These are phyloP conservation scores for Moringa oleifera DNA, from an alignment of 345 rosid species.

Conservation along the genomic window DNA sequence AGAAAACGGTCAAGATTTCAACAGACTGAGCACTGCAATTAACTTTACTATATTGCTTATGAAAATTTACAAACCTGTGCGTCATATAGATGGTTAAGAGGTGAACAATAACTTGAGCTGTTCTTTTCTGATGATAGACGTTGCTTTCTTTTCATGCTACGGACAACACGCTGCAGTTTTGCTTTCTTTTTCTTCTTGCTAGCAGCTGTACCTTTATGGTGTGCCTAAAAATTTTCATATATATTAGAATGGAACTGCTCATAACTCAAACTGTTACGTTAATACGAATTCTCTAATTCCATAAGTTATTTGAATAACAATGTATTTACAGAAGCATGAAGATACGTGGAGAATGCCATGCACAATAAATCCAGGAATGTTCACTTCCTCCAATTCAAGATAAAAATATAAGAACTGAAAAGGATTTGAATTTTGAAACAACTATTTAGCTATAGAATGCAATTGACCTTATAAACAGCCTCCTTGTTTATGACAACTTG, in stretches of 20 bases:
- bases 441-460: background rate
- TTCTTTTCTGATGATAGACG: constrained; percentile 52
- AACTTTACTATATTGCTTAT: background rate
- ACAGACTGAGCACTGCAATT: background rate
- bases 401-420: background rate
- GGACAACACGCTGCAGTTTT: constrained; percentile 71
- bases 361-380: background rate
- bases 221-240: constrained; percentile 63
- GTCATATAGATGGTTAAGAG: constrained; percentile 78
- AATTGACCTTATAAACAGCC: constrained; percentile 71
- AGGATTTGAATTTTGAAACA: background rate
- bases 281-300: too few relatives aligned
- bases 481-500: constrained; percentile 56
- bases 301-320: background rate
- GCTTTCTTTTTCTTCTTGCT: constrained; percentile 99
- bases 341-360: background rate
- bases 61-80: constrained; percentile 53
- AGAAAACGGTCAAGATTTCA: constrained; percentile 8
- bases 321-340: background rate
- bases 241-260: background rate
- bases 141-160: constrained; percentile 77
- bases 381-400: background rate
- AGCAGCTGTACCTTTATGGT: constrained; percentile 68
- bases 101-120: constrained; percentile 57
- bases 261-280: constrained; percentile 11